Evolutionary conservation across 2,329 filamentous ascomycete genomes (phyloP).

Genomic region (Epichloe elymi): DNA sequence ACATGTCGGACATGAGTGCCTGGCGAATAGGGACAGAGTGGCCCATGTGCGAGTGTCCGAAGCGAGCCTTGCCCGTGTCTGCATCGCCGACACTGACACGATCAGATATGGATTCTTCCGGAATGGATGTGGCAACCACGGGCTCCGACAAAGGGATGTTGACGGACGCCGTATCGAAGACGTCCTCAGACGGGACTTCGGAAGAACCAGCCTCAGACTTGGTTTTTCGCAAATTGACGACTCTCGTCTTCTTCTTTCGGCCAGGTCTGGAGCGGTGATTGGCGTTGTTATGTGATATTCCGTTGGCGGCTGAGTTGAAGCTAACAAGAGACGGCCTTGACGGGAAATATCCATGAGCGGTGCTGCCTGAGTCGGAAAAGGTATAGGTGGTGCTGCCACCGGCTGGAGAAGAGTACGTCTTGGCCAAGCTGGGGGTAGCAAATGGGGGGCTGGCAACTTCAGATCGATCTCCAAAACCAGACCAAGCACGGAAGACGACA

Average conservation of each 20-base stretch:
- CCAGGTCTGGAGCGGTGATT: slow-evolving; percentile 47
- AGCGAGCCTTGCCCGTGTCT: slow-evolving; percentile 28
- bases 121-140: slow-evolving; percentile 39
- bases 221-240: slow-evolving; percentile 65
- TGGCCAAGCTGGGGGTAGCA: slow-evolving; percentile 40
- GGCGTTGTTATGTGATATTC: slow-evolving; percentile 49
- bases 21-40: slow-evolving; percentile 8
- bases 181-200: slow-evolving; percentile 31
- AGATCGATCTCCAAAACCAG: slow-evolving; percentile 58
- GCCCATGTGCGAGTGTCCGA: slow-evolving; percentile 15
- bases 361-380: slow-evolving; percentile 58
- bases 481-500: slow-evolving; percentile 86
- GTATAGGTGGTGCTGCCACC: slow-evolving; percentile 56
- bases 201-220: slow-evolving; percentile 41
- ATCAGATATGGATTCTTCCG: slow-evolving; percentile 46
- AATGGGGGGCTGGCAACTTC: slow-evolving; percentile 41
- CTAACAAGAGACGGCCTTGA: slow-evolving; percentile 55
- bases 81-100: slow-evolving; percentile 14
- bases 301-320: slow-evolving; percentile 45
- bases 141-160: slow-evolving; percentile 49
- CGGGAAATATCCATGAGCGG: slow-evolving; percentile 47
- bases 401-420: slow-evolving; percentile 47
- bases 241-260: slow-evolving; percentile 70
- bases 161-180: slow-evolving; percentile 41
- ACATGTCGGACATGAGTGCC: slow-evolving; percentile 14